phyloP scores from a whole-genome alignment of 2,329 filamentous ascomycete genomes.

The Rutstroemia sp. region DNA sequence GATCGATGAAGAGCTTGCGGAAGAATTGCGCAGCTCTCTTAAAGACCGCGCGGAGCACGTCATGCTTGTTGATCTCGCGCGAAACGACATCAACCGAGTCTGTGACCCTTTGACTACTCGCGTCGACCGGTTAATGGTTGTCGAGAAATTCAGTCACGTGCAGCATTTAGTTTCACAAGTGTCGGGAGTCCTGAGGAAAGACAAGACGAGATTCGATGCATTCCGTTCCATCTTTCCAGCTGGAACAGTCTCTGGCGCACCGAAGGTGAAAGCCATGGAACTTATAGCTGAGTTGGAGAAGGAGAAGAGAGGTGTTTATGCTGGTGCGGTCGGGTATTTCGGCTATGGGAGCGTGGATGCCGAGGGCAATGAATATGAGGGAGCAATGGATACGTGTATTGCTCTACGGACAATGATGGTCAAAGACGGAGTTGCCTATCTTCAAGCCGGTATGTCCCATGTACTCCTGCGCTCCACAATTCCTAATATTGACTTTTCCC shows the following conservation, averaged over 20 bases:
- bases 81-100: conserved; percentile 94
- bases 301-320: conserved; percentile 93
- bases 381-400: conserved; percentile 84
- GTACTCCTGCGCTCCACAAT: neutral
- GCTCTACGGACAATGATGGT: conserved; percentile 79
- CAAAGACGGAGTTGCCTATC: conserved; percentile 84
- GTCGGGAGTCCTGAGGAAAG: conserved; percentile 76
- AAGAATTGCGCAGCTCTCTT: conserved; percentile 68
- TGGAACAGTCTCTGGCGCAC: conserved; percentile 89
- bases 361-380: conserved; percentile 58
- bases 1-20: conserved; percentile 74
- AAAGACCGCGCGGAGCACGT: conserved; percentile 95
- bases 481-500: neutral
- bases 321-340: conserved; percentile 94
- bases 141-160: conserved; percentile 92
- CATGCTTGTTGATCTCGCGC: conserved; percentile 93
- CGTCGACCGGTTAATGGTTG: conserved; percentile 90
- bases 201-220: conserved; percentile 86
- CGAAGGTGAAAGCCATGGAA: conserved; percentile 96
- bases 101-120: conserved; percentile 84
- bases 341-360: conserved; percentile 70
- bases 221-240: conserved; percentile 96
- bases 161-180: conserved; percentile 97
- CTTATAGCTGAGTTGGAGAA: conserved; percentile 88
- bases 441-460: conserved; percentile 59